A percentile compares a stretch with the other conserved stretches of the same genome.
These are phyloP conservation scores for Colletotrichum salicis DNA, from an alignment of 2,329 filamentous ascomycete species.

Conservation along the genomic window DNA sequence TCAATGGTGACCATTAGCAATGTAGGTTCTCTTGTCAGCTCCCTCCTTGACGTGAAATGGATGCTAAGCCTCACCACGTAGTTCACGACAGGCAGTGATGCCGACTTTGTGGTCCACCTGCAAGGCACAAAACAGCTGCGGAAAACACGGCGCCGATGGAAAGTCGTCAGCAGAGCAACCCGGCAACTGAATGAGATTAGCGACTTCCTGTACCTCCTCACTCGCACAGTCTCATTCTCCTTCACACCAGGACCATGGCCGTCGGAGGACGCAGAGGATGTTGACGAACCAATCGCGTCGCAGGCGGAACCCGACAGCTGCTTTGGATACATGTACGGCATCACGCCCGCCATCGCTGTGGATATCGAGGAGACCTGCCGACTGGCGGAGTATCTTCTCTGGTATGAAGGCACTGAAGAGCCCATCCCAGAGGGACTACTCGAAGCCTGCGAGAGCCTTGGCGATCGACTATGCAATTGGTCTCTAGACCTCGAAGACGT, in stretches of 20 bases:
- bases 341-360: background rate
- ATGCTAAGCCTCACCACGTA: background rate
- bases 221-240: constrained; percentile 5
- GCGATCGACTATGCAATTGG: constrained; percentile 1
- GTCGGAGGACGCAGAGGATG: background rate
- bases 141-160: background rate
- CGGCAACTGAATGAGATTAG: constrained; percentile 20
- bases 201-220: constrained; percentile 6
- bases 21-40: background rate
- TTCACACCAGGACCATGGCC: background rate
- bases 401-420: constrained; percentile 3
- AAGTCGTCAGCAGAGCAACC: background rate
- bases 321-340: constrained; percentile 21
- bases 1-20: constrained; percentile 6
- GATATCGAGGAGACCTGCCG: constrained; percentile 5
- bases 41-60: background rate
- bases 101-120: constrained; percentile 14
- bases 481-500: background rate
- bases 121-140: constrained; percentile 11
- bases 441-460: constrained; percentile 2
- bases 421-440: constrained; percentile 6
- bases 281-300: background rate
- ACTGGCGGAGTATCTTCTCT: constrained; percentile 1
- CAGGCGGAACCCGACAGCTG: background rate
- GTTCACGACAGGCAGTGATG: constrained; percentile 16